These are phyloP conservation scores for Centella asiatica DNA, from an alignment of 129 eudicot species.

Conservation along the genomic window DNA sequence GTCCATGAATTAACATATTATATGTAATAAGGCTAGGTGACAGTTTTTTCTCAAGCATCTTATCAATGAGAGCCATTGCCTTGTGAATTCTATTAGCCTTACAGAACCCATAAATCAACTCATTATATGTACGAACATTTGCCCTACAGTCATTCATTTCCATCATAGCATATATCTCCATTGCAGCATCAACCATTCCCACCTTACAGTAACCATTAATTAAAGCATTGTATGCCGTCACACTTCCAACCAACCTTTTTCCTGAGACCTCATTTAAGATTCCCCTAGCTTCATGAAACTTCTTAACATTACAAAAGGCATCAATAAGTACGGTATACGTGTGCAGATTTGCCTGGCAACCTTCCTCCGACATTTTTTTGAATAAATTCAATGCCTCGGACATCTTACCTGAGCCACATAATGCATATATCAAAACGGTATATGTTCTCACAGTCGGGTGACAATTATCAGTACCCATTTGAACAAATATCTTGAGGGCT, in stretches of 20 bases:
- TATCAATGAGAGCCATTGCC: constrained; percentile 66
- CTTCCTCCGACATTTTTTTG: constrained; percentile 46
- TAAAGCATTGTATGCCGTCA: constrained; percentile 70
- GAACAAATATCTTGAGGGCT: constrained; percentile 41
- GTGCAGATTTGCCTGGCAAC: constrained; percentile 64
- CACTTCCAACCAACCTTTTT: constrained; percentile 38
- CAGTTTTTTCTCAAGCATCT: constrained; percentile 50
- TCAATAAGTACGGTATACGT: constrained; percentile 78
- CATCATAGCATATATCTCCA: constrained; percentile 50
- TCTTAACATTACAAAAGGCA: constrained; percentile 56
- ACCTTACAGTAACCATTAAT: constrained; percentile 72
- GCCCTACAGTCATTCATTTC: constrained; percentile 40
- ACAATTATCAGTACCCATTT: constrained; percentile 54
- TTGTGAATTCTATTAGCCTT: constrained; percentile 40
- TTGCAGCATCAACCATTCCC: constrained; percentile 53
- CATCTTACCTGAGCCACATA: constrained; percentile 47
- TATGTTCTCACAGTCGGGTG: constrained; percentile 64
- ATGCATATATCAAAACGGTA: constrained; percentile 62
- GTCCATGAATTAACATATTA: constrained; percentile 57
- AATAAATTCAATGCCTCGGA: constrained; percentile 49
- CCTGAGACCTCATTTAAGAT: constrained; percentile 40
- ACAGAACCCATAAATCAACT: constrained; percentile 72
- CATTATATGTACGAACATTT: constrained; percentile 70
- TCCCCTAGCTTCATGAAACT: constrained; percentile 46
- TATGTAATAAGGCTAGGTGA: constrained; percentile 57